Evolutionary conservation across 1,139 yeast species (phyloP), one percentile per base, ranked within the genome.

Genomic region (Yamadazyma mexicana): DNA sequence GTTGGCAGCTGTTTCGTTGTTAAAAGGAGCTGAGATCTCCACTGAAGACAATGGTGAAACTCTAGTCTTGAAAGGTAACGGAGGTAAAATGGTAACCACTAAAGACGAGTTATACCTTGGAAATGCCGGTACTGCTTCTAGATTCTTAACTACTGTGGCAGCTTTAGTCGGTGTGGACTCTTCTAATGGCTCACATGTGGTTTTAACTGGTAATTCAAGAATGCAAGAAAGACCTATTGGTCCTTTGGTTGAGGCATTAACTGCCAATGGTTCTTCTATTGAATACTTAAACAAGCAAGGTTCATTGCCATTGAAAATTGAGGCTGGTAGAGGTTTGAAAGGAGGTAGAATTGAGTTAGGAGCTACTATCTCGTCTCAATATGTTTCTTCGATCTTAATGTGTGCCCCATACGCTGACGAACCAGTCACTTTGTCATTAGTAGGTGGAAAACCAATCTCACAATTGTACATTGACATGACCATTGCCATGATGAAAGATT

Each of bases 141-240:
- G 99, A 54, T 94, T 92, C 61, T 75, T 92, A 55, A 87, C 98
- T 3, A 80, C 96, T 1, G 91, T 92, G 27, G 96, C 96, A 11
- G 77, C 96, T 16, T 70, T 92, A 42, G 96, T 87, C 5, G 64
- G 62, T 3, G 41, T 55, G 26, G 67, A 73, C 39, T 25, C 57
- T 5, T 38, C 48, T 9, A 59, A 80, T 2, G 60, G 67, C n/a
- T 33, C 39, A 7, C 57, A 64, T 4, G 81, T 89, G 30, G 65
- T 81, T 10, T 73, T 94, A 49, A 92, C 98, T 4, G 99, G 99
- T 53, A 92, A 92, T 59, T 83, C 88, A 32, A 80, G 99, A 64
- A 92, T 92, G 98, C 95, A 92, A 64, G 95, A 91, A 61, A 79
- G 99, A 56, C 99, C 99, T 23, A 88, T 88, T 54, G 98, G 96